A percentile compares a stretch with the other conserved stretches of the same genome.
Evolutionary conservation across 371 early-diverging fungal genomes (phyloP).

Genomic region (Haplosporangium sp.): DNA sequence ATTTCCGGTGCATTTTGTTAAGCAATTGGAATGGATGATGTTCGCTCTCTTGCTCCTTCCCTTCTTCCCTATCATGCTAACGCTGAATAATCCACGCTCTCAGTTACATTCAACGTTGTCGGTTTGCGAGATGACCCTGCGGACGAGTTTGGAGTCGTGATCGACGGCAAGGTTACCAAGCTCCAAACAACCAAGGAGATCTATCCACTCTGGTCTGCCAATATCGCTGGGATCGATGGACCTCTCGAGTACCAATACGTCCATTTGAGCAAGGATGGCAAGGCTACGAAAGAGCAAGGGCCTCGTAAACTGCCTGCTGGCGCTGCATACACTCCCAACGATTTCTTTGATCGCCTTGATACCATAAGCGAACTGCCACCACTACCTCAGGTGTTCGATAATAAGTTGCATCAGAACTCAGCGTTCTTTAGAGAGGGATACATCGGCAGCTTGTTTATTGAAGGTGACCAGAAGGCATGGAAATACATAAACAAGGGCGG

Average conservation of each 20-base stretch:
- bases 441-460: constrained; percentile 37
- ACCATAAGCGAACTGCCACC: constrained; percentile 59
- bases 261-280: constrained; percentile 22
- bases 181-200: constrained; percentile 27
- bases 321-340: constrained; percentile 60
- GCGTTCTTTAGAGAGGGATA: constrained; percentile 45
- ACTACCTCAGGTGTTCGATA: constrained; percentile 63
- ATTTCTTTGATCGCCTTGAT: constrained; percentile 63
- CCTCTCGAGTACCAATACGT: constrained; percentile 46
- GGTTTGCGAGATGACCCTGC: constrained; percentile 26
- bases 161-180: constrained; percentile 42
- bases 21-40: too few relatives aligned
- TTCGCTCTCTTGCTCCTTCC: background rate
- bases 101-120: constrained; percentile 52
- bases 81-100: background rate
- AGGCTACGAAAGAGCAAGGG: constrained; percentile 13
- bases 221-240: constrained; percentile 32
- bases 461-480: constrained; percentile 19
- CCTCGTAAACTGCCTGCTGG: constrained; percentile 56
- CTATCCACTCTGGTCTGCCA: constrained; percentile 53
- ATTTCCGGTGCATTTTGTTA: too few relatives aligned
- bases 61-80: background rate
- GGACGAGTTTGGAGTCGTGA: constrained; percentile 34
- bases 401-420: constrained; percentile 34
- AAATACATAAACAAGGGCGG: constrained; percentile 24